phyloP scores from a whole-genome alignment of 2,329 filamentous ascomycete species.

The Aspergillus awamori region DNA sequence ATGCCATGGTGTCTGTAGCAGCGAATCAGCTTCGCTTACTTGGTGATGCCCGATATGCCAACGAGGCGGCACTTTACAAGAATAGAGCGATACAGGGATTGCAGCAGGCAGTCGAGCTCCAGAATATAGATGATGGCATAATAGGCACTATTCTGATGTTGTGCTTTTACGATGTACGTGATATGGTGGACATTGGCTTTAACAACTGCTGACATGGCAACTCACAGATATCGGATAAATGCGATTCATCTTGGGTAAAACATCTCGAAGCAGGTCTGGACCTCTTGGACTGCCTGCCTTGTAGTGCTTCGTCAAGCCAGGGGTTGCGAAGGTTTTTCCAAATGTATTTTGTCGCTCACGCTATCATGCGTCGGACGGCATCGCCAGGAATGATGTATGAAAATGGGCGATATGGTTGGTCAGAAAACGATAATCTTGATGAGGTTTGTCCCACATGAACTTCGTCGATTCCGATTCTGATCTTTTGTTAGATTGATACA shows the following conservation, averaged over 20 bases:
- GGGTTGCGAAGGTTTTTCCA: slow-evolving; percentile 23
- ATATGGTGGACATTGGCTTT: not conserved
- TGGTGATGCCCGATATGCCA: slow-evolving; percentile 26
- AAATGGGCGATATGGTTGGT: slow-evolving; percentile 20
- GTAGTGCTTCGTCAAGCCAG: slow-evolving; percentile 12
- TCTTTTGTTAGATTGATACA: slow-evolving; percentile 29
- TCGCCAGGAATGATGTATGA: slow-evolving; percentile 6
- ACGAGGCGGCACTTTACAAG: slow-evolving; percentile 30
- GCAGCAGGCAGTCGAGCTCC: slow-evolving; percentile 24
- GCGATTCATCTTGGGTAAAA: slow-evolving; percentile 35
- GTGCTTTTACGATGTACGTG: slow-evolving; percentile 37
- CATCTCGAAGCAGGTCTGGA: slow-evolving; percentile 34
- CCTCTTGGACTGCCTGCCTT: slow-evolving; percentile 21
- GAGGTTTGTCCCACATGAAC: slow-evolving; percentile 22
- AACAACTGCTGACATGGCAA: too few species aligned
- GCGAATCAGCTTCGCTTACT: slow-evolving; percentile 34
- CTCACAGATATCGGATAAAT: slow-evolving; percentile 34
- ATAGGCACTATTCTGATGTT: slow-evolving; percentile 38
- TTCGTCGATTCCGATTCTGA: not conserved
- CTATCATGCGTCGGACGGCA: slow-evolving; percentile 34
- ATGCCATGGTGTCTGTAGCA: slow-evolving; percentile 33
- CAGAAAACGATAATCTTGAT: slow-evolving; percentile 28
- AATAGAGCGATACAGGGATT: slow-evolving; percentile 30
- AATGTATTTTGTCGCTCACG: slow-evolving; percentile 38
- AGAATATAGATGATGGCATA: slow-evolving; percentile 23